Conservation (phyloP, 768 basidiomycete genomes). For the Leccinellum albellum region DNA sequence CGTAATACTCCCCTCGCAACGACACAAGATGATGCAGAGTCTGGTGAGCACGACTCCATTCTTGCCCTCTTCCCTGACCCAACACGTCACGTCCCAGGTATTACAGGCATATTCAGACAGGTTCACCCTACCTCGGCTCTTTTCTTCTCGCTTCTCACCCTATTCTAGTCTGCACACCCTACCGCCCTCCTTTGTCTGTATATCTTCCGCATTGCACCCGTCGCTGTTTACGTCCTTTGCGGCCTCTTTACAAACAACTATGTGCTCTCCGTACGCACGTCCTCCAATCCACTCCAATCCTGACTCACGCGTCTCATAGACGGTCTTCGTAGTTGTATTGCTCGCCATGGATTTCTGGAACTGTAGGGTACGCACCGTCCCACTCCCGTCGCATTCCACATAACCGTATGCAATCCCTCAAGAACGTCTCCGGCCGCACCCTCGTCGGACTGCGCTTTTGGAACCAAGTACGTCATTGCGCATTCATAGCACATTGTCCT, state of each 20-base stretch:
- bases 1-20: constrained; percentile 48
- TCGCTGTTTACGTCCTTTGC: constrained; percentile 89
- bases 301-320: constrained; percentile 38
- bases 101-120: constrained; percentile 75
- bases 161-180: constrained; percentile 69
- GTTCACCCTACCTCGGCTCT: constrained; percentile 33
- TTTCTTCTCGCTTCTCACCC: constrained; percentile 12
- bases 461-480: constrained; percentile 67
- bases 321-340: constrained; percentile 88
- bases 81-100: constrained; percentile 38
- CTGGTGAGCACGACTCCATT: background rate
- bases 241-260: constrained; percentile 88
- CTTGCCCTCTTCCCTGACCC: constrained; percentile 1
- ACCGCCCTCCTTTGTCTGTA: constrained; percentile 84
- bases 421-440: constrained; percentile 93
- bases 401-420: constrained; percentile 4
- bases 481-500: background rate
- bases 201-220: constrained; percentile 83
- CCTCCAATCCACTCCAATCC: background rate
- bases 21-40: constrained; percentile 28
- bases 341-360: constrained; percentile 99
- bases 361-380: constrained; percentile 58
- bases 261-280: constrained; percentile 76
- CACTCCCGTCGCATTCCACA: background rate
- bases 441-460: constrained; percentile 95